A percentile compares a stretch with the other conserved stretches of the same genome.
These are phyloP conservation scores for Gymnopilus junonius DNA, from an alignment of 768 basidiomycete species.

Conservation along the genomic window DNA sequence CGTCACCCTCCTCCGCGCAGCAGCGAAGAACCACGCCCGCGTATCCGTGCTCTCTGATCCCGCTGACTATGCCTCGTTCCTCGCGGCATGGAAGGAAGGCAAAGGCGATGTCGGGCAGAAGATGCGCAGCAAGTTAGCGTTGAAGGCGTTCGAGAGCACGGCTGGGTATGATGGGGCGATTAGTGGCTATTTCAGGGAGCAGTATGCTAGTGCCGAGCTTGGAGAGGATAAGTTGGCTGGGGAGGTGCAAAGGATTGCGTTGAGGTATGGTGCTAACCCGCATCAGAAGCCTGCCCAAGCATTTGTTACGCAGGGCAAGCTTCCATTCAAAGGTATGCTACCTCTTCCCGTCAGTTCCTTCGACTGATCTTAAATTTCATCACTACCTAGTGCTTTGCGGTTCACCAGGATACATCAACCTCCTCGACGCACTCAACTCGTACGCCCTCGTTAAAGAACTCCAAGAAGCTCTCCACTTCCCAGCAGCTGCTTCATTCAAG, in stretches of 20 bases:
- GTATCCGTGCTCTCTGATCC: slow-evolving; percentile 91
- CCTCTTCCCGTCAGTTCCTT: background rate
- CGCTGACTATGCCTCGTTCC: slow-evolving; percentile 82
- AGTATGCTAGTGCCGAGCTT: slow-evolving; percentile 87
- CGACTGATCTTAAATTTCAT: background rate
- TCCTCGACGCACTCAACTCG: slow-evolving; percentile 96
- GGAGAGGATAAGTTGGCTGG: slow-evolving; percentile 63
- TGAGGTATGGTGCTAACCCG: slow-evolving; percentile 97
- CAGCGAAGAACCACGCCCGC: slow-evolving; percentile 96
- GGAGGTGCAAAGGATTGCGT: slow-evolving; percentile 79
- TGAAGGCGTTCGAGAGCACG: slow-evolving; percentile 98
- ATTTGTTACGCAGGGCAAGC: slow-evolving; percentile 82
- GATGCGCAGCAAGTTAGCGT: slow-evolving; percentile 78
- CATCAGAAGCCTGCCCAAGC: slow-evolving; percentile 99
- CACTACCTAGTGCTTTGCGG: slow-evolving; percentile 76
- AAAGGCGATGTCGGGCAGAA: slow-evolving; percentile 75
- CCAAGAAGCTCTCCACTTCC: slow-evolving; percentile 81
- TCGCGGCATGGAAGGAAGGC: slow-evolving; percentile 75
- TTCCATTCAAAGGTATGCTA: slow-evolving; percentile 94
- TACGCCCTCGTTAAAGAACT: slow-evolving; percentile 96
- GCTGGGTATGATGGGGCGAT: slow-evolving; percentile 95
- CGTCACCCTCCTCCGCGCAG: slow-evolving; percentile 95
- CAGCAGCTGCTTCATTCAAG: slow-evolving; percentile 99
- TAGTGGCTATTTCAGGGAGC: slow-evolving; percentile 93
- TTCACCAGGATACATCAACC: slow-evolving; percentile 98